These are phyloP conservation scores for Chrysosporium queenslandicum DNA, from an alignment of 2,329 filamentous ascomycete species.

Conservation along the genomic window DNA sequence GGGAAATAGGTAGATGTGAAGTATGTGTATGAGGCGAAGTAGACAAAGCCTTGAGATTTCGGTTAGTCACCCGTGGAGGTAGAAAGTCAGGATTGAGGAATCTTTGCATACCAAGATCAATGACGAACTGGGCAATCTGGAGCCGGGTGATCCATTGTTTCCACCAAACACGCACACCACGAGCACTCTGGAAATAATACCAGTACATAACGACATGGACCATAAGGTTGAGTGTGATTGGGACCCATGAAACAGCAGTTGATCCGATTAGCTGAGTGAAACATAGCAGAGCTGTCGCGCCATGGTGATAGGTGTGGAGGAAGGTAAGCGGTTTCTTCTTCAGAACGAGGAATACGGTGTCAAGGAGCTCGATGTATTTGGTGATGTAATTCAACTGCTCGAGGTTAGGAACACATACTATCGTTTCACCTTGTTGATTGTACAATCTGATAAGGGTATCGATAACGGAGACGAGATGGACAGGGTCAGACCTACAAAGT, in stretches of 20 bases:
- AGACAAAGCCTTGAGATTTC: slow-evolving; percentile 65
- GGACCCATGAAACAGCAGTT: slow-evolving; percentile 83
- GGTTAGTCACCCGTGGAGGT: slow-evolving; percentile 72
- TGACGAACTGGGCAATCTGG: slow-evolving; percentile 87
- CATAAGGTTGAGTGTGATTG: slow-evolving; percentile 74
- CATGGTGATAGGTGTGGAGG: slow-evolving; percentile 94
- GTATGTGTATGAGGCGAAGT: slow-evolving; percentile 91
- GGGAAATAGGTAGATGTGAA: slow-evolving; percentile 78
- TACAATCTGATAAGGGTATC: slow-evolving; percentile 95
- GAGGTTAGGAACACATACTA: too few relatives aligned
- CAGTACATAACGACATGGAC: slow-evolving; percentile 98
- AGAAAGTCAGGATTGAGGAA: too few relatives aligned
- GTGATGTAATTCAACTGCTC: slow-evolving; percentile 86
- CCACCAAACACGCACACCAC: slow-evolving; percentile 88
- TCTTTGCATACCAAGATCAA: too few relatives aligned
- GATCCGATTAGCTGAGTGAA: slow-evolving; percentile 83
- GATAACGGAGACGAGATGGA: slow-evolving; percentile 34
- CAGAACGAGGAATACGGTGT: slow-evolving; percentile 86
- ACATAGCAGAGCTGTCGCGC: slow-evolving; percentile 83
- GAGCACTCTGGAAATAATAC: slow-evolving; percentile 96
- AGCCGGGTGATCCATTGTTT: slow-evolving; percentile 95
- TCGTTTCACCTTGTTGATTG: too few relatives aligned
- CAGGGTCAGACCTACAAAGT: slow-evolving; percentile 66
- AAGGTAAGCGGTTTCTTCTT: slow-evolving; percentile 98
- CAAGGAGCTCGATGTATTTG: slow-evolving; percentile 84